A percentile compares a stretch with the other conserved stretches of the same genome.
Evolutionary conservation across 2,329 filamentous ascomycete species (phyloP).

Genomic region (Aspergillus pseudoterreus): DNA sequence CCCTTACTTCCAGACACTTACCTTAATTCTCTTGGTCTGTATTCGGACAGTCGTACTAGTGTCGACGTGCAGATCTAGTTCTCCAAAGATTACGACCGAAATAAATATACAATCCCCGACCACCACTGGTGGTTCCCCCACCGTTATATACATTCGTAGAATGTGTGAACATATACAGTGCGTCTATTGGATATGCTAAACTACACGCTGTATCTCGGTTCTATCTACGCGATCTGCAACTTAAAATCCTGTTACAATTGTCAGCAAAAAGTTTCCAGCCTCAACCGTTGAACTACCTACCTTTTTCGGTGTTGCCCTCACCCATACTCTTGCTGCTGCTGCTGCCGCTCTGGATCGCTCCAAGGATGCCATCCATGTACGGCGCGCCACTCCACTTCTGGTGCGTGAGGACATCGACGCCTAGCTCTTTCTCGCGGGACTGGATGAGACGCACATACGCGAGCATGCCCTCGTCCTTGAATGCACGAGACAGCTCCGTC

Average conservation of each 20-base stretch:
- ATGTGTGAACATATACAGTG: too few species aligned
- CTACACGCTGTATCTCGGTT: too few species aligned
- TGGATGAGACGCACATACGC: conserved; percentile 96
- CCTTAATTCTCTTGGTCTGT: too few species aligned
- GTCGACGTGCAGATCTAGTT: too few species aligned
- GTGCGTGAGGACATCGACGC: conserved; percentile 89
- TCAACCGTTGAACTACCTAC: conserved; percentile 19
- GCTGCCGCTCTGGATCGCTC: conserved; percentile 86
- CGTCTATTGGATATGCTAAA: too few species aligned
- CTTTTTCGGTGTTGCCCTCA: conserved; percentile 79
- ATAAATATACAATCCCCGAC: too few species aligned
- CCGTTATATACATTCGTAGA: too few species aligned
- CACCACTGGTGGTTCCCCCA: too few species aligned
- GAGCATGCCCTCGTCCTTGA: conserved; percentile 91
- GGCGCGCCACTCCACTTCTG: conserved; percentile 72
- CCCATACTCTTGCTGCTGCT: conserved; percentile 91
- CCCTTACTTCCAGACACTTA: too few species aligned
- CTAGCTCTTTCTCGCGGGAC: conserved; percentile 80
- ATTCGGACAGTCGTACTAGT: too few species aligned
- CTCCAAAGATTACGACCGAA: too few species aligned
- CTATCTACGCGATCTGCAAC: too few species aligned
- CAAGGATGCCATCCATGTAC: conserved; percentile 85
- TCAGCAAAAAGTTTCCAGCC: neutral
- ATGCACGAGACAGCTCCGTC: conserved; percentile 72
- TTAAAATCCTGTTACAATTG: neutral